Evolutionary conservation across 2,329 filamentous ascomycete genomes (phyloP), one percentile per base, ranked within the genome.

Genomic region (Rhinocladiella mackenziei): DNA sequence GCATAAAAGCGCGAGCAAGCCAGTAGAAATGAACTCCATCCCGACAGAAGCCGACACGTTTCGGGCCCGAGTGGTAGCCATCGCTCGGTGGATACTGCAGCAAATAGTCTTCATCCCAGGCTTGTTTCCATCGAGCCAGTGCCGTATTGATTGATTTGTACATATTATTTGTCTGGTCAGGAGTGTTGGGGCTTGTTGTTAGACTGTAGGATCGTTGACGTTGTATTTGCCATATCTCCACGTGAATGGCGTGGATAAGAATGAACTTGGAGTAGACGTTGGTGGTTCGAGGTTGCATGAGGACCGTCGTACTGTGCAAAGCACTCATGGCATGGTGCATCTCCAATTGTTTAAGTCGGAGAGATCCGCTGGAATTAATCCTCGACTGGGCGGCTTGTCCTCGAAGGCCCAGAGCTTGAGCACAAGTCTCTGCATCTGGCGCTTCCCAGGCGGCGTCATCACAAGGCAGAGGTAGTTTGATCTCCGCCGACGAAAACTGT

Each of bases 391-490:
- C 70, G 9, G 72, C 68, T 1, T 72, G 61, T 3, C 83, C 83
- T 43, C 76, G 69, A 1, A 88, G 62, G 3, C 83, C 82, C 3
- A 88, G 66, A 5, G 81, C 79, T 51, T 77, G 72, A 15, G 79
- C 80, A 59, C 83, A 88, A 26, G 80, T 75, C 11, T 72, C 62
- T 4, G 70, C 63, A 28, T 71, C 75, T 22, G 66, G 68, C 3
- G 84, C 83, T 55, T 87, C 83, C 83, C 84, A 88, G 2, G 80
- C 78, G 11, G 80, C 81, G 62, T 88, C 84, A 55, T 88, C 83
- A 10, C 77, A 75, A 6, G 84, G 84, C 4, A 89, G 66, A n/a
- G 83, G 81, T 26, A 87, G 62, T 20, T 73, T 71, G 38, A 87
- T 72, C 54, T 86, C 82, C 23, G 80, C 71, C 6, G 73, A 66